Evolutionary conservation across 2,329 filamentous ascomycete species (phyloP).

Genomic region (Aspergillus latus): DNA sequence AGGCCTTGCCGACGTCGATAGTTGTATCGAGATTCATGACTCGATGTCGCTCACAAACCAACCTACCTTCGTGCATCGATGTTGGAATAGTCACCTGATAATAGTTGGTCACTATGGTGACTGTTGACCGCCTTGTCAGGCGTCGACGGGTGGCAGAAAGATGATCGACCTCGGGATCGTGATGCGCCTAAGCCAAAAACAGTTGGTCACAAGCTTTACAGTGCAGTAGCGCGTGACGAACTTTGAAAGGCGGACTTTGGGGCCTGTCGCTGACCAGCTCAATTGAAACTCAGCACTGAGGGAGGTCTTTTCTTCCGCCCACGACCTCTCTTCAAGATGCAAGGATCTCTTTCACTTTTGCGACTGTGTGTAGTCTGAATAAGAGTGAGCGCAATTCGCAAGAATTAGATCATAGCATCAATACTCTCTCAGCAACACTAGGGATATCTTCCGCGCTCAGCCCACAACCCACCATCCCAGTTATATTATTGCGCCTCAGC

Average conservation of each 20-base stretch:
- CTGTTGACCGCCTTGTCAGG: slow-evolving; percentile 15
- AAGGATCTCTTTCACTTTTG: background rate
- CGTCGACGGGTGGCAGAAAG: background rate
- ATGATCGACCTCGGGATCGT: background rate
- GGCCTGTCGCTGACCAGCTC: background rate
- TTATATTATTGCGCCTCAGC: slow-evolving; percentile 1
- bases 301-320: background rate
- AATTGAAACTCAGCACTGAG: background rate
- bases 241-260: background rate
- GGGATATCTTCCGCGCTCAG: slow-evolving; percentile 8
- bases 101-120: no score
- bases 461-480: slow-evolving; percentile 12
- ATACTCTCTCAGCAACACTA: slow-evolving; percentile 11
- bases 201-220: slow-evolving; percentile 9
- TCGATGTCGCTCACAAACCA: no score
- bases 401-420: background rate
- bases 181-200: background rate
- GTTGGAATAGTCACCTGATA: no score
- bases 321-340: background rate
- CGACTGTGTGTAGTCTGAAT: background rate
- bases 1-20: no score
- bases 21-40: no score
- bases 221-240: slow-evolving; percentile 15
- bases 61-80: no score
- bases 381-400: slow-evolving; percentile 2